A percentile compares a stretch with the other conserved stretches of the same genome.
These are phyloP conservation scores for Candida andamanensis DNA, from an alignment of 805 yeast species.

Conservation along the genomic window DNA sequence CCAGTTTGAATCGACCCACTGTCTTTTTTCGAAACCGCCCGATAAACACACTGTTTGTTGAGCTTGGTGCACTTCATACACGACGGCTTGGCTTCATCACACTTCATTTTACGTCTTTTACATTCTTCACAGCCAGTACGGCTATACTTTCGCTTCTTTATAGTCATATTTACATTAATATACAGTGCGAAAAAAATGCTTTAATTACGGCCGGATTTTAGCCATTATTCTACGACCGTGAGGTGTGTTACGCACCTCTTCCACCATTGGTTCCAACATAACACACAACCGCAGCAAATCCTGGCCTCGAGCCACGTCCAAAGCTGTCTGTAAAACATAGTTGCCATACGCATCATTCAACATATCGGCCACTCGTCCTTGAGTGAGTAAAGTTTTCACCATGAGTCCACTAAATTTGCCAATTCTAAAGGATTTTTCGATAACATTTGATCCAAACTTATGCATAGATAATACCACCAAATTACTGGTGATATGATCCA, in stretches of 20 bases:
- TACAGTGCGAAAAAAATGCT: too few relatives aligned
- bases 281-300: conserved; percentile 54
- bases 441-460: conserved; percentile 57
- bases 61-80: conserved; percentile 34
- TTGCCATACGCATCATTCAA: conserved; percentile 58
- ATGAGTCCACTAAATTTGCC: conserved; percentile 42
- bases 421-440: conserved; percentile 51
- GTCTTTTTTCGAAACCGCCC: too few relatives aligned
- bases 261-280: conserved; percentile 66
- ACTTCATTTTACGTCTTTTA: conserved; percentile 39
- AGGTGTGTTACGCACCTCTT: conserved; percentile 81
- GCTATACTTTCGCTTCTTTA: conserved; percentile 35
- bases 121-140: conserved; percentile 41
- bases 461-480: conserved; percentile 48
- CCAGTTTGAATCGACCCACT: too few relatives aligned
- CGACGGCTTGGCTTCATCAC: conserved; percentile 35
- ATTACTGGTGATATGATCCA: conserved; percentile 32
- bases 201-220: conserved; percentile 37
- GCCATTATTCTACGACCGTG: conserved; percentile 92
- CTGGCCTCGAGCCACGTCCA: conserved; percentile 48
- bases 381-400: conserved; percentile 38
- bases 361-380: conserved; percentile 33
- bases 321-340: conserved; percentile 54
- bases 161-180: conserved; percentile 6
- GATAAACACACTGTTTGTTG: conserved; percentile 26